Evolutionary conservation across 2,329 filamentous ascomycete genomes (phyloP), one percentile per base, ranked within the genome.

Genomic region (Stagonosporopsis rhizophila): DNA sequence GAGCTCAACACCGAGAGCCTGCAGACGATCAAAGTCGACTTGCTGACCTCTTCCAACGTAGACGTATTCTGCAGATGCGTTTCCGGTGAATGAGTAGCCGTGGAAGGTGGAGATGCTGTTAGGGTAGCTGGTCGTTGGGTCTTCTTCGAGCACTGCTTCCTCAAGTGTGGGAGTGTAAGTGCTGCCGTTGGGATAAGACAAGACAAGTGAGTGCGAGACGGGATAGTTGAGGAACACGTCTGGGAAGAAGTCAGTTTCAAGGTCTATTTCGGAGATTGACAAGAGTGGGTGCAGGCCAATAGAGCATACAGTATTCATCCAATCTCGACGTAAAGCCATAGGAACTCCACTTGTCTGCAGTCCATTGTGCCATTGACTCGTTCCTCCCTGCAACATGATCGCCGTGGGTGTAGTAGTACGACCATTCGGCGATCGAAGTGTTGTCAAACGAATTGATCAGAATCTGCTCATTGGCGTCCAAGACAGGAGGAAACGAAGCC

Each of bases 61-160:
- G 40, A 80, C 78, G 56, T 79, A 81, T 67, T 81, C 78, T 28
- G 78, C 80, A 56, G 73, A 76, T 34, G 77, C 80, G 60, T 80
- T 75, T 17, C 80, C 80, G 23, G 71, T 77, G 51, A 75, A 75
- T 3, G 78, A 81, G 58, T 82, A 81, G 35, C 79, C 80, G 59
- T 82, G 78, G 60, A 82, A 82, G 12, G 74, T 77, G 0, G 79
- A 77, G 12, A 79, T 73, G 7, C 77, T 68, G 60, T 80, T 65
- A 12, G 59, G 74, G 65, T 67, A 79, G 56, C 71, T 70, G 1
- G 74, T 73, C 0, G 70, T 74, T 1, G 68, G 65, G 41, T 76
- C 75, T 38, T 69, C 72, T 38, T 57, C 68, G 12, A 77, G 62
- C 3, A 72, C 70, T 6, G 58, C 74, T 60, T 77, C 75, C 46